Base-by-base conservation (phyloP, 192 early-diverging fungal species). In the Diversispora eburnea region DNA sequence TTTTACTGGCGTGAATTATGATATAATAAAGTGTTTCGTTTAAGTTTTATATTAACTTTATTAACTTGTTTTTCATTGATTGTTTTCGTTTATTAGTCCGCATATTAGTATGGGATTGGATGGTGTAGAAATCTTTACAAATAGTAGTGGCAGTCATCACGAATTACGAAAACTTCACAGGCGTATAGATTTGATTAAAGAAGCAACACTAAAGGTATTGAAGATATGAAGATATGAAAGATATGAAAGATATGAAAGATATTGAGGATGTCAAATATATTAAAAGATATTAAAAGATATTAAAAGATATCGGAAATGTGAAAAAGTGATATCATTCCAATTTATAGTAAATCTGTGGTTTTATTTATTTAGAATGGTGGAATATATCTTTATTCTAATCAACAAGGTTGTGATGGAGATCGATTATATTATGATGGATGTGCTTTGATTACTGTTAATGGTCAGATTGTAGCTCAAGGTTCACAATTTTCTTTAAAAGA, bases 371-470 rank as follows among this genome's bases (percentile, higher is more conserved):
- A 91, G 86, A 89, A 88, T 42, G 98, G 98, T 73, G 98, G 98
- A 22, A 83, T 95, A 8, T 99, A 99, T 75, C 75, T 98, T 41
- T 99, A 99, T 70, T 81, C 96, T 8, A 99, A 99, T 79, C 96
- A 97, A 75, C 87, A 93, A 77, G 98, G 98, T 0, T 99, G 98
- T 73, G 98, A 99, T 73, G 98, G 95, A 41, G 98, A 99, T 77
- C 89, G 98, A 20, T 81, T 98, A 25, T 99, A 99, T 82, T 99
- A 98, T 67, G 98, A 99, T 72, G 98, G 96, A 13, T 91, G 91
- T 54, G 86, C 92, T 0, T 82, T 99, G 85, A 92, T 99, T 75
- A 78, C 91, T 17, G 85, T 93, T 20, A 99, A 99, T 76, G 97
- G 97, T 47, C 78, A 88, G 22, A 84, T 98, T 6, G 82, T 98